phyloP scores from a whole-genome alignment of 164 flowering plant genomes.

The Protea cynaroides region DNA sequence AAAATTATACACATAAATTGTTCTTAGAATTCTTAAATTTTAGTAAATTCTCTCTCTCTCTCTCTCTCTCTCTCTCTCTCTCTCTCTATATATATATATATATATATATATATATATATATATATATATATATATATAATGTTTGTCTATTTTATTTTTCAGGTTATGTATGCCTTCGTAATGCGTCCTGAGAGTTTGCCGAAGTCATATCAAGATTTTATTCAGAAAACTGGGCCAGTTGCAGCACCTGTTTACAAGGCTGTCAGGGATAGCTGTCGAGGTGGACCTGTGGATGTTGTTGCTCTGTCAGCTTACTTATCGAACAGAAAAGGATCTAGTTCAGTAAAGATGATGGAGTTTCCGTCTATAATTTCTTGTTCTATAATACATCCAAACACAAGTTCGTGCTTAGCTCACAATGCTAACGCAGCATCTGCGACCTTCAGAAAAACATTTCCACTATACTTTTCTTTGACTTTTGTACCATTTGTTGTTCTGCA shows the following conservation, averaged over 20 bases:
- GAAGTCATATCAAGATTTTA: constrained; percentile 85
- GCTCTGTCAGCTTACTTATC: constrained; percentile 65
- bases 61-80: too few species aligned
- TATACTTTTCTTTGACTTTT: constrained; percentile 95
- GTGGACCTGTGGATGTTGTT: constrained; percentile 63
- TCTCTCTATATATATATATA: too few species aligned
- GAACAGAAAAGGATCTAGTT: constrained; percentile 29
- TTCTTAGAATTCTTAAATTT: neutral
- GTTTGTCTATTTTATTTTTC: constrained; percentile 12
- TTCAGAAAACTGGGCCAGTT: constrained; percentile 97
- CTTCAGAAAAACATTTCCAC: constrained; percentile 92
- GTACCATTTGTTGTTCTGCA: constrained; percentile 92
- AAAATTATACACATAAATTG: neutral
- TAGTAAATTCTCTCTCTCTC: neutral
- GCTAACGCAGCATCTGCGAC: constrained; percentile 74
- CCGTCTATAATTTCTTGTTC: constrained; percentile 88
- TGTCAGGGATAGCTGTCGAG: constrained; percentile 86
- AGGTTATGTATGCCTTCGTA: constrained; percentile 96
- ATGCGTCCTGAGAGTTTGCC: constrained; percentile 99
- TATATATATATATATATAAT: neutral
- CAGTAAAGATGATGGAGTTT: constrained; percentile 57
- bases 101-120: too few species aligned
- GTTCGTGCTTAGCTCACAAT: constrained; percentile 77
- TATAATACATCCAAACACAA: constrained; percentile 78
- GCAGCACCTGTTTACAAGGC: constrained; percentile 87